These are phyloP conservation scores for Pyrenochaeta sp. DNA, from an alignment of 2,329 filamentous ascomycete genomes.

Conservation along the genomic window DNA sequence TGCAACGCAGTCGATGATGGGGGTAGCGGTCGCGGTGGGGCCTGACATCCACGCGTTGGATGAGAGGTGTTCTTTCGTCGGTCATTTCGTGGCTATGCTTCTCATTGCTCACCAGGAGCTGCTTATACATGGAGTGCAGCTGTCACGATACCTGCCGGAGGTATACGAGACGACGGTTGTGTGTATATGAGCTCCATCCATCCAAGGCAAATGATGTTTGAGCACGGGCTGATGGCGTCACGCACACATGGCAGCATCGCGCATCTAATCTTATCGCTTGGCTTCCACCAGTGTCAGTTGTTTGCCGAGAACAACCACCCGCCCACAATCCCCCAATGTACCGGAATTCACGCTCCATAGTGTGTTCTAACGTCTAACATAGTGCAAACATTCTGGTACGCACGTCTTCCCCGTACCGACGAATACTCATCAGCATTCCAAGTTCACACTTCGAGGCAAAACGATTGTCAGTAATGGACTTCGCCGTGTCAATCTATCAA, in stretches of 20 bases:
- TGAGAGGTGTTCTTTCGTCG: conserved; percentile 71
- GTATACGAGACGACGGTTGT: conserved; percentile 2
- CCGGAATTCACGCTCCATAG: too few species aligned
- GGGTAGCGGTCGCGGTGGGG: conserved; percentile 60
- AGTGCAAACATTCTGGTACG: too few species aligned
- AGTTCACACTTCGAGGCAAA: too few species aligned
- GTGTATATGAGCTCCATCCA: conserved; percentile 3
- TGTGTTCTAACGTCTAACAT: too few species aligned
- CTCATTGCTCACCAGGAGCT: conserved; percentile 32
- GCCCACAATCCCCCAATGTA: too few species aligned
- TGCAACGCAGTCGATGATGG: conserved; percentile 69
- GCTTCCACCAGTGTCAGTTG: not conserved
- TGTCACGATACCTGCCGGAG: conserved; percentile 3
- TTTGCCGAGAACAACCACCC: too few species aligned
- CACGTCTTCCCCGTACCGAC: too few species aligned
- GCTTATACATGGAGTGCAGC: conserved; percentile 13
- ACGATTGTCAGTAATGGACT: too few species aligned
- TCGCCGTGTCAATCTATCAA: too few species aligned
- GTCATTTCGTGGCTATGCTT: conserved; percentile 48
- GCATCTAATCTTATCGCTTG: conserved; percentile 18
- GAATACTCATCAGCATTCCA: too few species aligned
- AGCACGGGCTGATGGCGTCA: conserved; percentile 14
- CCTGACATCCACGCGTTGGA: conserved; percentile 67
- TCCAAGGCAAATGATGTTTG: conserved; percentile 5
- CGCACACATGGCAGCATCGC: not conserved